These are phyloP conservation scores for Auriscalpium vulgare DNA, from an alignment of 768 basidiomycete genomes.

Conservation along the genomic window DNA sequence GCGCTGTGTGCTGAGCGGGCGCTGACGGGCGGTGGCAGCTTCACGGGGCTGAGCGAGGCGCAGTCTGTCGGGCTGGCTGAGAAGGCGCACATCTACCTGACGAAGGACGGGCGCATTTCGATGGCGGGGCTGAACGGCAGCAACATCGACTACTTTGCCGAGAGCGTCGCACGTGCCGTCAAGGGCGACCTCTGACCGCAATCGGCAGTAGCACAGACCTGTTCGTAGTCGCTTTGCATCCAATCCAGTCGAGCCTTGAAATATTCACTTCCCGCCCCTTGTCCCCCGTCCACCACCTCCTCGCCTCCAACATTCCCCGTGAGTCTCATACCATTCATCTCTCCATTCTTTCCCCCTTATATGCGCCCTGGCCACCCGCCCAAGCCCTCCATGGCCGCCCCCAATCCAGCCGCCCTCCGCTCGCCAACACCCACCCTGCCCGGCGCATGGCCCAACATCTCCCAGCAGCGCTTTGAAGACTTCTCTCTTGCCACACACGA, in stretches of 20 bases:
- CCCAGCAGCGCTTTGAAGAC: conserved; percentile 13
- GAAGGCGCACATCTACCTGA: conserved; percentile 91
- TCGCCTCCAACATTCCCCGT: background rate
- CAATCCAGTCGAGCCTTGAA: background rate
- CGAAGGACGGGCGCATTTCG: conserved; percentile 86
- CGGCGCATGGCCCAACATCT: conserved; percentile 36
- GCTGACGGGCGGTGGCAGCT: conserved; percentile 29
- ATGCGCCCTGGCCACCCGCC: background rate
- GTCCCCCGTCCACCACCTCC: background rate
- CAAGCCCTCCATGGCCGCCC: conserved; percentile 4
- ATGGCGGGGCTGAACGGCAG: conserved; percentile 84
- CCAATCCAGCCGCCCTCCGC: conserved; percentile 11
- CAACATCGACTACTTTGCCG: conserved; percentile 88
- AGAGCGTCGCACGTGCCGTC: conserved; percentile 78
- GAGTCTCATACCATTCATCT: background rate
- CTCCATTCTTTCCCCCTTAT: background rate
- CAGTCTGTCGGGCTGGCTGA: conserved; percentile 81
- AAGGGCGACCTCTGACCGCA: conserved; percentile 58
- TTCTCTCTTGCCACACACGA: conserved; percentile 14
- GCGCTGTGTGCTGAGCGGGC: background rate
- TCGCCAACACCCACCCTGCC: conserved; percentile 32
- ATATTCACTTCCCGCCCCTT: background rate
- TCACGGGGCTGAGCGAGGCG: conserved; percentile 73
- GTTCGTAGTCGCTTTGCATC: background rate
- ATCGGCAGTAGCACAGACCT: background rate